Evolutionary conservation across 2,329 filamentous ascomycete species (phyloP).

Genomic region (Xylaria sp.): DNA sequence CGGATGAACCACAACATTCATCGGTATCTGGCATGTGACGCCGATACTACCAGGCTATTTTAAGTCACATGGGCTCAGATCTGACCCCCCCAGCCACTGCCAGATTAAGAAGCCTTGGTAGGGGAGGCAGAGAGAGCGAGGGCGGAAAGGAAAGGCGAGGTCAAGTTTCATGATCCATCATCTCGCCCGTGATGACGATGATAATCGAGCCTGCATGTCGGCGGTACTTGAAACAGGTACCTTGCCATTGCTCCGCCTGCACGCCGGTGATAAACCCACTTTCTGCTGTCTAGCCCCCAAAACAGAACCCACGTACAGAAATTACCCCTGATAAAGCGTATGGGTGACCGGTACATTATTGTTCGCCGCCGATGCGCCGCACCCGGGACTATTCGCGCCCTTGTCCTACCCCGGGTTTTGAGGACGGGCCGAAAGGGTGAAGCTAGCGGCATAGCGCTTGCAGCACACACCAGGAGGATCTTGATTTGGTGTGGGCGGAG

Average conservation of each 20-base stretch:
- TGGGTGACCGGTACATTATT: constrained; percentile 7
- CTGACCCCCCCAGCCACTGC: background rate
- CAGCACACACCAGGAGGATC: constrained; percentile 27
- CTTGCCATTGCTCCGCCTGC: constrained; percentile 21
- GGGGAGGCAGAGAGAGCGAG: background rate
- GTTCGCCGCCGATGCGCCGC: constrained; percentile 14
- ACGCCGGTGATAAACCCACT: constrained; percentile 1
- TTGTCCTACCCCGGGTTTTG: constrained; percentile 43
- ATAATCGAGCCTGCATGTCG: constrained; percentile 4
- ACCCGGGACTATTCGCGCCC: constrained; percentile 22
- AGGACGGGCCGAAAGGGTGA: constrained; percentile 43
- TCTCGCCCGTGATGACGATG: constrained; percentile 15
- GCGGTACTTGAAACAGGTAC: constrained; percentile 26
- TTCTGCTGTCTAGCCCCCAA: constrained; percentile 13
- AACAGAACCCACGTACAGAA: background rate
- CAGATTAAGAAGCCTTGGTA: constrained; percentile 6
- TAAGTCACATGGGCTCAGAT: constrained; percentile 17
- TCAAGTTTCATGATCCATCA: constrained; percentile 24
- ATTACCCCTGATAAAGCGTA: constrained; percentile 16
- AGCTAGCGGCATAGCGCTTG: constrained; percentile 33
- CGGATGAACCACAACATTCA: constrained; percentile 10
- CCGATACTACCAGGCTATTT: constrained; percentile 26
- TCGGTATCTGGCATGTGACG: constrained; percentile 28
- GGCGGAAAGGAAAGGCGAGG: background rate
- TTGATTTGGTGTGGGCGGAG: constrained; percentile 27